Evolutionary conservation across 208 protist species (phyloP).

Genomic region (Strigomonas galati): DNA sequence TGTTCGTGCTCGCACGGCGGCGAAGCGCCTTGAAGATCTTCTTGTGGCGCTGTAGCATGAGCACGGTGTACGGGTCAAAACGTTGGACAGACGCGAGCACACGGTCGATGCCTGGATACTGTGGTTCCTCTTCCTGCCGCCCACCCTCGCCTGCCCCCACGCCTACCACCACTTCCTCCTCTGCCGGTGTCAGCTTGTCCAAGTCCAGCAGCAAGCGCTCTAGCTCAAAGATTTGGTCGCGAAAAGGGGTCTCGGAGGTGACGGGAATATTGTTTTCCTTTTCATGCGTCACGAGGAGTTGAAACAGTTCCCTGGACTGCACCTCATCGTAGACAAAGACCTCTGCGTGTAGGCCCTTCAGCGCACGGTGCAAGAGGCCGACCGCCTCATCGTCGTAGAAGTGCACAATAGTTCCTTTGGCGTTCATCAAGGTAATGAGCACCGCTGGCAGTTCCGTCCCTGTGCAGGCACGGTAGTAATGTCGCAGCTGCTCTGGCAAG

Average conservation of each 20-base stretch:
- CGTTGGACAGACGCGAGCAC: too few relatives aligned
- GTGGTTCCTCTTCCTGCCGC: neutral
- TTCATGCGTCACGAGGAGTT: neutral
- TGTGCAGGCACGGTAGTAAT: neutral
- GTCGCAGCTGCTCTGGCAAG: conserved; percentile 11
- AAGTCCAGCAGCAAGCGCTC: neutral
- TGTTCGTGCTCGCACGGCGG: neutral
- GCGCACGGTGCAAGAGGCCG: conserved; percentile 20
- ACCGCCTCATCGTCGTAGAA: conserved; percentile 30
- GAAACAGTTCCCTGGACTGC: conserved; percentile 19
- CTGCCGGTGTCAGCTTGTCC: neutral
- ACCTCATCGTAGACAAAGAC: conserved; percentile 23
- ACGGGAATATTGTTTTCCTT: too few relatives aligned
- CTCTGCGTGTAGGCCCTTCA: conserved; percentile 16
- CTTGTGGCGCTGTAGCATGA: conserved; percentile 6
- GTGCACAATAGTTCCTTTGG: conserved; percentile 18
- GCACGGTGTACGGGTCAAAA: conserved; percentile 10
- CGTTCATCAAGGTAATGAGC: conserved; percentile 22
- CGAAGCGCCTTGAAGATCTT: neutral
- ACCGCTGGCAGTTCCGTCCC: conserved; percentile 12
- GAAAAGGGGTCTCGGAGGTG: too few relatives aligned
- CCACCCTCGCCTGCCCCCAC: conserved; percentile 1
- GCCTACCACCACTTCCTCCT: neutral
- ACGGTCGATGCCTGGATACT: too few relatives aligned
- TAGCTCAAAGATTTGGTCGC: too few relatives aligned